Base-by-base conservation (phyloP, 1,139 yeast genomes). In the Pichia sp. region DNA sequence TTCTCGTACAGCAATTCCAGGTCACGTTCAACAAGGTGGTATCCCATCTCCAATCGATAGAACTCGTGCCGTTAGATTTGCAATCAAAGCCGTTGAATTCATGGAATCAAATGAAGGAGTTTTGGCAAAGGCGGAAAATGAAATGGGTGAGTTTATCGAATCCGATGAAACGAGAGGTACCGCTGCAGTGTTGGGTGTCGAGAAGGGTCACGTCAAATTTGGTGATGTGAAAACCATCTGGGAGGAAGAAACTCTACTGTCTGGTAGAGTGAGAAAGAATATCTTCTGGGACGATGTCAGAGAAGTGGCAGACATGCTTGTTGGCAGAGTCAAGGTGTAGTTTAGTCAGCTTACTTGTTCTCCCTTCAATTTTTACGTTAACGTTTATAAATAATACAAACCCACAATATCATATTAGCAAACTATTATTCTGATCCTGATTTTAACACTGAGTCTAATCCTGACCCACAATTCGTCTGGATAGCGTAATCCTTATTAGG, bases 1-100 rank as follows among this genome's bases (percentile, higher is more conserved):
- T 53, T 84, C 94, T 15, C 81, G 94, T 60, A 87, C 95, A 5
- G 98, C 98, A 13, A 79, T 88, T 38, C 98, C 98, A 11, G 98
- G 98, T 21, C 98, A 91, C 56, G 94, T 87, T 36, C 98, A 91
- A 67, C 98, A 91, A 63, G 98, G 98, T 60, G 95, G 94, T 41
- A 74, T 78, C 37, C 98, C 98, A 27, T 83, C 96, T 4, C 86
- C 97, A 7, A 84, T 87, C 61, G 98, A 91, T 60, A 77, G 97
- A 62, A 83, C 88, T 16, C 74, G 91, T 45, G 96, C 95, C 13
- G 82, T 94, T 12, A 74, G 97, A 58, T 80, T 81, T 59, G 95
- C 96, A 5, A 79, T 88, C 47, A 80, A 77, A 59, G 86, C 96
- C 38, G 79, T 87, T 35, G 83, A 84, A 56, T 91, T 85, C 62